These are phyloP conservation scores for Aotearoamyces nothofagi DNA, from an alignment of 2,329 filamentous ascomycete genomes.

Conservation along the genomic window DNA sequence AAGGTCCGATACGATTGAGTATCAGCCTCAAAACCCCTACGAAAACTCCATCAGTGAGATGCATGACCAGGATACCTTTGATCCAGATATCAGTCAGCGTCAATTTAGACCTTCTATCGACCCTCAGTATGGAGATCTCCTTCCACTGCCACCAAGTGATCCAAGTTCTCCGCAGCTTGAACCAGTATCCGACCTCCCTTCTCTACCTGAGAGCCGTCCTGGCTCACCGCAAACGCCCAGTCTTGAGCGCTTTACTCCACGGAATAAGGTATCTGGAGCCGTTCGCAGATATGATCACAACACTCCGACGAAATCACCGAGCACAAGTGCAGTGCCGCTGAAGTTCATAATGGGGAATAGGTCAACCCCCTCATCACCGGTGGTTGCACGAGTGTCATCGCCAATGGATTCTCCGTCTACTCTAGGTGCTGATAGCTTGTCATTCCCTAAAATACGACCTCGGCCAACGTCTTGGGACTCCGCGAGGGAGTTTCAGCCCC, in stretches of 20 bases:
- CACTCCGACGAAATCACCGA: slow-evolving; percentile 20
- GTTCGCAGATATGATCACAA: slow-evolving; percentile 7
- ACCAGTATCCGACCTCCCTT: slow-evolving; percentile 27
- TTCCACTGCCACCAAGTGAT: slow-evolving; percentile 46
- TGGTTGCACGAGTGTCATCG: slow-evolving; percentile 24
- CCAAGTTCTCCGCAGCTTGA: slow-evolving; percentile 30
- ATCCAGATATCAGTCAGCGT: slow-evolving; percentile 42
- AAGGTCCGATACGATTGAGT: neutral
- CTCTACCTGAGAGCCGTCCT: slow-evolving; percentile 44
- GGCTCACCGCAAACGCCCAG: slow-evolving; percentile 29
- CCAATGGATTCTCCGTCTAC: slow-evolving; percentile 23
- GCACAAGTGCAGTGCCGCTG: slow-evolving; percentile 38
- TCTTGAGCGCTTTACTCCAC: slow-evolving; percentile 9
- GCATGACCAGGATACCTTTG: slow-evolving; percentile 24
- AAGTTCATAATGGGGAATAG: slow-evolving; percentile 31
- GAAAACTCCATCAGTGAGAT: too few species aligned
- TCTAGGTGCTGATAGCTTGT: slow-evolving; percentile 13
- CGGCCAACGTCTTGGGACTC: slow-evolving; percentile 47
- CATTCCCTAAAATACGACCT: slow-evolving; percentile 23
- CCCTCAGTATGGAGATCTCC: slow-evolving; percentile 47
- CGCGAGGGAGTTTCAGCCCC: slow-evolving; percentile 27
- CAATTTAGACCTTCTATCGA: slow-evolving; percentile 50
- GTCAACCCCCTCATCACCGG: slow-evolving; percentile 26
- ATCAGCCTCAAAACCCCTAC: slow-evolving; percentile 2
- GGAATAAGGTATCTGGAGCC: too few species aligned